A percentile compares a stretch with the other conserved stretches of the same genome.
Evolutionary conservation across 768 basidiomycete genomes (phyloP).

Genomic region (Mycena indigotica): DNA sequence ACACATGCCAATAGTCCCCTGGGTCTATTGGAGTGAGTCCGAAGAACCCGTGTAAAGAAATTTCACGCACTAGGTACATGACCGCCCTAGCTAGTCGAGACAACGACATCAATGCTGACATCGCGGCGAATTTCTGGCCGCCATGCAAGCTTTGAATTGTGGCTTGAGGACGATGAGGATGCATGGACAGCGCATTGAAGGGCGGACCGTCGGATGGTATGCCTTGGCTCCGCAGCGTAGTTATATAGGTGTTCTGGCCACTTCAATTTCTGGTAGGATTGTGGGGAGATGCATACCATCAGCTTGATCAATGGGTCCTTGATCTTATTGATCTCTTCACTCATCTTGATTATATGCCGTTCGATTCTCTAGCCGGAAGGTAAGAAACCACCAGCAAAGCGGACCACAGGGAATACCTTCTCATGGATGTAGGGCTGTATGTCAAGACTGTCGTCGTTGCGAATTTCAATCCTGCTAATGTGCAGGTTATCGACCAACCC

Average conservation of each 20-base stretch:
- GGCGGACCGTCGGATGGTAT: constrained; percentile 11
- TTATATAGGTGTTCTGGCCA: neutral
- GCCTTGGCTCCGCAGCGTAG: neutral
- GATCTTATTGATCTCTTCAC: constrained; percentile 62
- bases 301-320: constrained; percentile 67
- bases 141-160: constrained; percentile 41
- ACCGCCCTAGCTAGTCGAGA: constrained; percentile 77
- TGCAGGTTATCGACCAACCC: constrained; percentile 89
- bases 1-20: constrained; percentile 81
- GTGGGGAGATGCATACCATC: constrained; percentile 43
- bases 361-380: constrained; percentile 57
- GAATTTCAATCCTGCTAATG: constrained; percentile 92
- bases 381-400: constrained; percentile 2
- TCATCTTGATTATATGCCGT: constrained; percentile 78
- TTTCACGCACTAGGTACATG: constrained; percentile 74
- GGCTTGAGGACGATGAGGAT: constrained; percentile 61
- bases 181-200: constrained; percentile 50
- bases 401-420: constrained; percentile 71
- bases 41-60: neutral
- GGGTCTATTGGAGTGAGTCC: constrained; percentile 53
- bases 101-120: no score
- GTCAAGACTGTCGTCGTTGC: constrained; percentile 89
- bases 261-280: neutral
- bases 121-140: no score
- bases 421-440: constrained; percentile 83